phyloP scores from a whole-genome alignment of 108 stramenopile genomes.

The Fragilaria crotonensis region DNA sequence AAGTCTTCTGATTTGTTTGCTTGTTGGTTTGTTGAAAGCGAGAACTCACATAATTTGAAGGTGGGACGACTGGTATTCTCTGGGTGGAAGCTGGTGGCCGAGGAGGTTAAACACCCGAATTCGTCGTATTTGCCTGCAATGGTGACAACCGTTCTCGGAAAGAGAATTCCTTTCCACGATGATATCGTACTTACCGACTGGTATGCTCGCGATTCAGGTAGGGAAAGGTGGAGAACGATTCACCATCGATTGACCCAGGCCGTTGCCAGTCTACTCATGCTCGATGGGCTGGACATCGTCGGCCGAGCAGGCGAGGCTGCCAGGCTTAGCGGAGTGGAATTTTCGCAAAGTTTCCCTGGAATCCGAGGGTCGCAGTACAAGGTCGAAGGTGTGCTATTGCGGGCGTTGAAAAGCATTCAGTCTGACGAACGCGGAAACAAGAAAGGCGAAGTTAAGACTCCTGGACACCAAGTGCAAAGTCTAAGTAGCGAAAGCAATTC shows the following conservation, averaged over 20 bases:
- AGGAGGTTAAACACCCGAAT: slow-evolving; percentile 84
- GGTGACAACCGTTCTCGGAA: slow-evolving; percentile 59
- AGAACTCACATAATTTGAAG: too few relatives aligned
- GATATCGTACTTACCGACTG: slow-evolving; percentile 66
- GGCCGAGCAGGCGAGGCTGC: slow-evolving; percentile 90
- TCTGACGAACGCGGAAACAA: slow-evolving; percentile 80
- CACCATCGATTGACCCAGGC: slow-evolving; percentile 64
- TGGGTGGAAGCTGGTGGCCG: slow-evolving; percentile 75
- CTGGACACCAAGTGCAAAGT: slow-evolving; percentile 6
- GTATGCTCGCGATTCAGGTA: slow-evolving; percentile 49
- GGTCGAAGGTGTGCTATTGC: slow-evolving; percentile 79
- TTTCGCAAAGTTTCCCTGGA: slow-evolving; percentile 79
- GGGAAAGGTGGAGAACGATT: slow-evolving; percentile 68
- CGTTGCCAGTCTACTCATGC: slow-evolving; percentile 50
- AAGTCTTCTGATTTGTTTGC: too few relatives aligned
- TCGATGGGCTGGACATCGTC: slow-evolving; percentile 82
- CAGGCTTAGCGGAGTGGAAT: slow-evolving; percentile 83
- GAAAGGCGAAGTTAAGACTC: slow-evolving; percentile 24
- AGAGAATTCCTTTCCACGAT: slow-evolving; percentile 72
- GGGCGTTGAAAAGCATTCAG: slow-evolving; percentile 73
- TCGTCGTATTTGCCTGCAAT: slow-evolving; percentile 81
- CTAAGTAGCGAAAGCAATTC: slow-evolving; percentile 41
- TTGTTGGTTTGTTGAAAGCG: too few relatives aligned
- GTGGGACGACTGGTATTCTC: slow-evolving; percentile 73
- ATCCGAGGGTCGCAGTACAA: slow-evolving; percentile 72